These are phyloP conservation scores for Zoysia matrella DNA, from an alignment of 202 grass and related monocot genomes.

Conservation along the genomic window DNA sequence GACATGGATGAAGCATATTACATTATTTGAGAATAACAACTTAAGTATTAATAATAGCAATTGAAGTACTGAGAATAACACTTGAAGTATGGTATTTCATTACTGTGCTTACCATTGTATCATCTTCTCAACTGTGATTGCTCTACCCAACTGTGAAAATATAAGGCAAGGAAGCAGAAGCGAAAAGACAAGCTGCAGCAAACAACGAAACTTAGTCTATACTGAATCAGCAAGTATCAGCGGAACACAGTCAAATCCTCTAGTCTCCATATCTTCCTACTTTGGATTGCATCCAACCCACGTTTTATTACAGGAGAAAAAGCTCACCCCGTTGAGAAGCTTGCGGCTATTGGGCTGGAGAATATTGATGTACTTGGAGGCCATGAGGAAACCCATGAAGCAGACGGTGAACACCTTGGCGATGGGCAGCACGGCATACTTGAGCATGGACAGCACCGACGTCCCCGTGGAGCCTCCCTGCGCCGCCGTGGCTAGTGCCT, in stretches of 20 bases:
- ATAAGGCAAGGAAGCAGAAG: constrained; percentile 99
- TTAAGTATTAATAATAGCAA: too few species aligned
- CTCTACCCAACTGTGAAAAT: constrained; percentile 93
- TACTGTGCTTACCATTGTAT: constrained; percentile 71
- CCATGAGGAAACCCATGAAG: constrained; percentile 96
- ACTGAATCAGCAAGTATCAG: not conserved
- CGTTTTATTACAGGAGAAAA: constrained; percentile 23
- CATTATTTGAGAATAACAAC: not conserved
- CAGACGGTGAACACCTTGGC: constrained; percentile 99
- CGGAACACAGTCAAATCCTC: not conserved
- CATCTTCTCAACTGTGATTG: constrained; percentile 83
- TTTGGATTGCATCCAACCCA: too few species aligned
- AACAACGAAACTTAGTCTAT: not conserved
- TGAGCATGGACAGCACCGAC: constrained; percentile 74
- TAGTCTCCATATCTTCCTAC: too few species aligned
- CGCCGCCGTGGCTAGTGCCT: constrained; percentile 54
- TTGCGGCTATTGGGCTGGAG: constrained; percentile 89
- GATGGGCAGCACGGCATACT: constrained; percentile 88
- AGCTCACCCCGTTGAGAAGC: constrained; percentile 94
- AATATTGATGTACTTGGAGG: constrained; percentile 41
- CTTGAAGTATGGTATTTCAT: not conserved
- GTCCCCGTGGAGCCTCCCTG: constrained; percentile 36
- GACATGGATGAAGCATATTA: not conserved
- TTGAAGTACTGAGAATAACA: too few species aligned
- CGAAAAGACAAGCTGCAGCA: constrained; percentile 94